Base-by-base conservation (phyloP, 2,329 filamentous ascomycete species). In the Diaporthe sp. region DNA sequence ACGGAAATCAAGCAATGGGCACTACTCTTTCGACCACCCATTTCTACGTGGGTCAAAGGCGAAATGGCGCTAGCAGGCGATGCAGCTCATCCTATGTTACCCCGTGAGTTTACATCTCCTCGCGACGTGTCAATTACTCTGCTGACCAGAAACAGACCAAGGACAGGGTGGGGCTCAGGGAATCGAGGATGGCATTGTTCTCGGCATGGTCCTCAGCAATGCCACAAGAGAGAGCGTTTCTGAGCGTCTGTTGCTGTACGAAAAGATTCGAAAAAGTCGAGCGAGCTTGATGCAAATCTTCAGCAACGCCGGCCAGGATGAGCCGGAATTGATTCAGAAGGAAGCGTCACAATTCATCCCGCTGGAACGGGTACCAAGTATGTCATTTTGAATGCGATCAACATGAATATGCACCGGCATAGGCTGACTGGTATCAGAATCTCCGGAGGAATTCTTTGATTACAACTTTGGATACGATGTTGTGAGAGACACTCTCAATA, bases 1-100 rank as follows among this genome's bases (percentile, higher is more conserved):
- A 80, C 75, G 10, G 80, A 84, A 9, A 78, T 82, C 3, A 83
- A 81, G 74, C 79, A 79, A 32, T 84, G 82, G 81, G 81, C 82
- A 1, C 73, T 85, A 4, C 78, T 84, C 0, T 84, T 82, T 61
- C 80, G 83, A 25, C 74, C 76, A 1, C 83, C 83, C 0, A 76
- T 84, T 3, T 70, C 79, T 1, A 80, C 73, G 0, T 85, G 82
- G 83, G 77, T 75, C 19, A 81, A 80, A 47, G 82, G 78, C 0
- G 78, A 77, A 9, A 74, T 84, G 73, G 76, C 80, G 3, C 78
- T 85, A 3, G 79, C 80, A 19, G 83, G 83, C 8, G 83, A 85
- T 56, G 81, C 83, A 0, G 83, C 83, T 30, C 25, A 12, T 32
- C 53, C 53, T 30, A 56, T 56, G 53, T 19, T 56, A 32, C 53